phyloP scores from a whole-genome alignment of 768 basidiomycete species.

The Rubroboletus satanas region DNA sequence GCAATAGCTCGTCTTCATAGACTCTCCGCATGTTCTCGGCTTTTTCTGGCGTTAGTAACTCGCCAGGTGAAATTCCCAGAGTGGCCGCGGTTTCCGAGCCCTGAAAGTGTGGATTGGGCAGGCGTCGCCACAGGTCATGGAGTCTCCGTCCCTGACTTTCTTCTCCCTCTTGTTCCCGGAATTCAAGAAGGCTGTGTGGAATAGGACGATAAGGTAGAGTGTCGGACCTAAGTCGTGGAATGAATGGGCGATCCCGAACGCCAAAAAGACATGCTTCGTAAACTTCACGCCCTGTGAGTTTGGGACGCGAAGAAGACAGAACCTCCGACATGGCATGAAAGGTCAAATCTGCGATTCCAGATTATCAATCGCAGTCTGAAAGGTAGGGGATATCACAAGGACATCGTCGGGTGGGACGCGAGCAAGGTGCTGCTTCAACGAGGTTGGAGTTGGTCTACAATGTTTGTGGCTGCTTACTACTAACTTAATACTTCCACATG shows the following conservation, averaged over 20 bases:
- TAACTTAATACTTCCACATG: slow-evolving; percentile 20
- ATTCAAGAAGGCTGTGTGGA: slow-evolving; percentile 57
- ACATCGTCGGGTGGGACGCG: slow-evolving; percentile 24
- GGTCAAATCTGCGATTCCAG: slow-evolving; percentile 17
- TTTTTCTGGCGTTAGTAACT: slow-evolving; percentile 43
- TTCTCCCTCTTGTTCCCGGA: slow-evolving; percentile 59
- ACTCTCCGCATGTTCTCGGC: slow-evolving; percentile 61
- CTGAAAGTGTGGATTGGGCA: slow-evolving; percentile 36
- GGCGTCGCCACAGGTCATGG: slow-evolving; percentile 58
- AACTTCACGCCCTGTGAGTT: slow-evolving; percentile 45
- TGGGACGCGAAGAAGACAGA: slow-evolving; percentile 18
- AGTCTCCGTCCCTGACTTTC: slow-evolving; percentile 58
- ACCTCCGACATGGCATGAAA: slow-evolving; percentile 27
- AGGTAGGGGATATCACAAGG: slow-evolving; percentile 20
- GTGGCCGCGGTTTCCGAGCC: slow-evolving; percentile 23
- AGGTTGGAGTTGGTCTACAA: slow-evolving; percentile 15
- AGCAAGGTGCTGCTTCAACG: slow-evolving; percentile 13
- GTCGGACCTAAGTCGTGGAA: slow-evolving; percentile 61
- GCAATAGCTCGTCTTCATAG: slow-evolving; percentile 76
- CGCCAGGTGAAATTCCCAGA: slow-evolving; percentile 11
- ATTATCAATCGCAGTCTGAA: slow-evolving; percentile 13
- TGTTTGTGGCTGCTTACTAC: slow-evolving; percentile 34
- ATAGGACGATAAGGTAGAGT: slow-evolving; percentile 35
- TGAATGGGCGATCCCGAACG: slow-evolving; percentile 49
- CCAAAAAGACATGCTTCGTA: slow-evolving; percentile 52